Base-by-base conservation (phyloP, 1,284 basidiomycete genomes). In the Cutaneotrichosporon dermatis region DNA sequence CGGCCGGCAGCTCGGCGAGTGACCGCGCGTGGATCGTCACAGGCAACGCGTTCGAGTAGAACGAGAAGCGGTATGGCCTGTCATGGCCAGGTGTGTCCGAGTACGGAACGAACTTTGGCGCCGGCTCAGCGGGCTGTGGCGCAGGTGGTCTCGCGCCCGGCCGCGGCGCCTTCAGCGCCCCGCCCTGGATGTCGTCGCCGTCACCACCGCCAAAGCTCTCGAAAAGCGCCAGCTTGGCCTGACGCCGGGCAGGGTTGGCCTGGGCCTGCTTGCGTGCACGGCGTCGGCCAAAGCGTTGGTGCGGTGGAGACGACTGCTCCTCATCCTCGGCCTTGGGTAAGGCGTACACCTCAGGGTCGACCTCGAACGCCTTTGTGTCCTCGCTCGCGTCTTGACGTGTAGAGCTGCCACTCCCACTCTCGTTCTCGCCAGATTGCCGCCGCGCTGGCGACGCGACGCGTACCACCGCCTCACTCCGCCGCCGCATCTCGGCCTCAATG, bases 21-120 rank as follows among this genome's bases (percentile, higher is more conserved):
- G 88, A 93, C 9, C 93, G 84, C 0, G 96, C 91, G 77, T 99
- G 96, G 52, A 99, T 97, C 1, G 95, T 97, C 0, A 91, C 88
- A 2, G 89, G 87, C 51, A 97, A 81, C 1, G 89, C 84, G 72
- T 98, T 99, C 13, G 92, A 97, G 79, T 99, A 99, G 80, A 99
- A 99, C 0, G 95, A 98, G 80, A 99, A 99, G 39, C 96, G 85
- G 74, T 98, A 99, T 6, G 94, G 95, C 72, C 90, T 82, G 69
- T 93, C 91, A 72, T 93, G 88, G 0, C 88, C 88, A 76, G 65
- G 82, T 7, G 65, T 56, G 58, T 71, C 69, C 36, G 68, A 63
- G 66, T 73, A 72, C 4, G 72, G 62, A 35, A 65, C 58, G 61
- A 75, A 73, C 50, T 41, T 41, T 16, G 50, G 50, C 35, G 53